Percentiles rank a stretch among this genome's conserved stretches.
phyloP scores from a whole-genome alignment of 1,284 basidiomycete genomes.

The Sphaerobolus stellatus region DNA sequence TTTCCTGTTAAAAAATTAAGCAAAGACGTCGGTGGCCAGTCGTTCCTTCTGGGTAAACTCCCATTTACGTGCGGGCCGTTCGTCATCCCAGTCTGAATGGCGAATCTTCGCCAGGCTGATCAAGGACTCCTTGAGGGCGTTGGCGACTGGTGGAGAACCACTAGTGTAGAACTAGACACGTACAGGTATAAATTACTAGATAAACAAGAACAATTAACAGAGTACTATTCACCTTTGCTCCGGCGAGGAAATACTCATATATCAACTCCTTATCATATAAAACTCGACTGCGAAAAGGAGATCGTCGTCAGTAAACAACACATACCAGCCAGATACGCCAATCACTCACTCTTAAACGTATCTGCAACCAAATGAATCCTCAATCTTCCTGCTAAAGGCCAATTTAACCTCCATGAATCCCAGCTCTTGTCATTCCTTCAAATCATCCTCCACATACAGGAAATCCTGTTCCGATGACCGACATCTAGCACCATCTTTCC shows the following conservation, averaged over 20 bases:
- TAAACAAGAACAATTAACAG: background rate
- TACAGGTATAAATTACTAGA: background rate
- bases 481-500: conserved; percentile 47
- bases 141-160: conserved; percentile 41
- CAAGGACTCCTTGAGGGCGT: conserved; percentile 38
- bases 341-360: conserved; percentile 52
- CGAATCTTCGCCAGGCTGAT: conserved; percentile 38
- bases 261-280: conserved; percentile 45
- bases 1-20: no score
- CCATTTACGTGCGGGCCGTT: conserved; percentile 30
- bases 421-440: conserved; percentile 42
- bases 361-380: conserved; percentile 43
- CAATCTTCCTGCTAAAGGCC: conserved; percentile 44
- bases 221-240: conserved; percentile 30
- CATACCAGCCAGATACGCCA: background rate
- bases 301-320: background rate
- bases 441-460: conserved; percentile 43
- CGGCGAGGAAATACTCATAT: conserved; percentile 30
- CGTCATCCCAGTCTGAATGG: conserved; percentile 24
- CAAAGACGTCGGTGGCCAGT: conserved; percentile 47
- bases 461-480: conserved; percentile 44
- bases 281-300: conserved; percentile 44
- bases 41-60: conserved; percentile 37
- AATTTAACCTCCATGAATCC: conserved; percentile 51
- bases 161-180: conserved; percentile 45